Evolutionary conservation across 441 rosid species (phyloP).

Genomic region (Adansonia madagascariensis): DNA sequence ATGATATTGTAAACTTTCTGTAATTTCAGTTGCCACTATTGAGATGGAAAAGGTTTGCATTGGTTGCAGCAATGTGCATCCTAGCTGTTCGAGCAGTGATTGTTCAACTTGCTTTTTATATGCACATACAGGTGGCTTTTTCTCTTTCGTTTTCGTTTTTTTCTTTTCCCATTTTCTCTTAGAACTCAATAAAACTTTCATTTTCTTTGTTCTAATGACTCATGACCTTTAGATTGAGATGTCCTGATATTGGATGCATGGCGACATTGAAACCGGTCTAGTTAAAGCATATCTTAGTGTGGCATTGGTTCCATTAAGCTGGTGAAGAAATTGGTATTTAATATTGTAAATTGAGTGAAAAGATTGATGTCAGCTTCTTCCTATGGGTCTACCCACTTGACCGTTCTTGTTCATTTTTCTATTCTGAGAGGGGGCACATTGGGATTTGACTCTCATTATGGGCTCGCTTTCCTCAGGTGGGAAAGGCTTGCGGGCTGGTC

Average conservation of each 20-base stretch:
- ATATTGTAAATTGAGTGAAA: neutral
- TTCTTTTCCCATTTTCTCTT: slow-evolving; percentile 1
- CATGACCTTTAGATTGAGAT: slow-evolving; percentile 11
- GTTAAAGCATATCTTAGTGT: slow-evolving; percentile 5
- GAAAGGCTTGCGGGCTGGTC: too few relatives aligned
- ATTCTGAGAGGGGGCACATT: too few relatives aligned
- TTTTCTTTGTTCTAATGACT: neutral
- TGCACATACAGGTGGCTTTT: slow-evolving; percentile 81
- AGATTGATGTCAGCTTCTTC: too few relatives aligned
- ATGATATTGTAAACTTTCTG: slow-evolving; percentile 26
- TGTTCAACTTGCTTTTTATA: slow-evolving; percentile 87
- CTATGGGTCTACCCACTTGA: too few relatives aligned
- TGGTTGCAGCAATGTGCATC: slow-evolving; percentile 94
- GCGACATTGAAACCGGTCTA: neutral
- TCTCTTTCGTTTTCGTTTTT: slow-evolving; percentile 2
- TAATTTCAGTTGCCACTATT: slow-evolving; percentile 73
- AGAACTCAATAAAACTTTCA: neutral
- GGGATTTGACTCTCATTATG: too few relatives aligned
- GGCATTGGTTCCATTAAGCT: neutral
- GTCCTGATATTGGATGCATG: neutral
- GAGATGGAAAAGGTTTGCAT: slow-evolving; percentile 95
- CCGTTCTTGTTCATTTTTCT: too few relatives aligned
- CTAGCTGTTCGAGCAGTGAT: slow-evolving; percentile 87
- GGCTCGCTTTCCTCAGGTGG: too few relatives aligned
- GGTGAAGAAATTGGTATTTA: neutral